These are phyloP conservation scores for Lycium ferocissimum DNA, from an alignment of 257 asterid species.

Conservation along the genomic window DNA sequence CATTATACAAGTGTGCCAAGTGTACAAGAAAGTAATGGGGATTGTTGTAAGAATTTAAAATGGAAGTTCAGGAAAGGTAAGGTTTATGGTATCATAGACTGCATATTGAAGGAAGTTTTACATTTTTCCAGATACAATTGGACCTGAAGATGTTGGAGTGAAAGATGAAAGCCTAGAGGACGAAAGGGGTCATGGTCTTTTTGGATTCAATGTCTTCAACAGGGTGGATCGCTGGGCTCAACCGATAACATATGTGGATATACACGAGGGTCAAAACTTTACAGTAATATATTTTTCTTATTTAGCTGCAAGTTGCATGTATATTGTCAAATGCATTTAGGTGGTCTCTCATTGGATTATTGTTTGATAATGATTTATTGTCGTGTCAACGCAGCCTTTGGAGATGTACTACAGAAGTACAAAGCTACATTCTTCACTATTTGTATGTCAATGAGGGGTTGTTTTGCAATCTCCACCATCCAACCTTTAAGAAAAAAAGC, in stretches of 20 bases:
- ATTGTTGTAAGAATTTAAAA: background rate
- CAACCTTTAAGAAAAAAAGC: background rate
- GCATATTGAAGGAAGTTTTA: background rate
- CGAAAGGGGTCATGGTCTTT: conserved; percentile 88
- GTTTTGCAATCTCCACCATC: background rate
- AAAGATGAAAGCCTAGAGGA: conserved; percentile 67
- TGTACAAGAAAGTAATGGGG: background rate
- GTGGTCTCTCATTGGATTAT: background rate
- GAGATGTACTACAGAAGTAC: background rate
- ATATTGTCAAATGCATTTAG: background rate
- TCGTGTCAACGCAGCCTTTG: background rate
- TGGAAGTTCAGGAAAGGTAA: background rate
- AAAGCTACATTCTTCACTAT: background rate
- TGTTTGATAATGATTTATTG: background rate
- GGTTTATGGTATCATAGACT: conserved; percentile 20
- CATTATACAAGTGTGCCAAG: background rate
- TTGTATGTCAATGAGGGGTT: background rate
- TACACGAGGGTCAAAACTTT: conserved; percentile 75
- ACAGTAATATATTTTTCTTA: conserved; percentile 56
- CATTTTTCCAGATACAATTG: conserved; percentile 59
- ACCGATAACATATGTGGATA: conserved; percentile 83
- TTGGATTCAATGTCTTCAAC: conserved; percentile 66
- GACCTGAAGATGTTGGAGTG: conserved; percentile 89
- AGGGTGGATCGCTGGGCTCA: conserved; percentile 90
- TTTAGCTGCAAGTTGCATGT: conserved; percentile 1